Percentiles rank a stretch among this genome's conserved stretches.
Conservation (phyloP, 1,284 basidiomycete genomes). For the Mycosarcoma mackinlayi region DNA sequence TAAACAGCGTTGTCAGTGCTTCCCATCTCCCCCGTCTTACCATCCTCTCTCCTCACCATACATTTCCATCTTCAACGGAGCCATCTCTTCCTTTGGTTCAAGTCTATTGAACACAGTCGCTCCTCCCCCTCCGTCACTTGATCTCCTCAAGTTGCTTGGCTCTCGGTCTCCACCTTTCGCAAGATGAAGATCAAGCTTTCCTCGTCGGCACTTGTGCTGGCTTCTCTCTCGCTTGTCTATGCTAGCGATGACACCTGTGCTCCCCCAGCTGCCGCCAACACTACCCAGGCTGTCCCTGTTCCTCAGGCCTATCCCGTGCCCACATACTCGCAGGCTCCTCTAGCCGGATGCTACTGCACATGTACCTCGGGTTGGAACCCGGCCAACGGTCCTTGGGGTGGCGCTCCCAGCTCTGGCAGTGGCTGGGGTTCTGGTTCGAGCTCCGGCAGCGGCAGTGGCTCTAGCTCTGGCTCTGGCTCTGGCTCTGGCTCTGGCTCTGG, state of each 20-base stretch:
- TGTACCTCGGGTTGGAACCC: conserved; percentile 27
- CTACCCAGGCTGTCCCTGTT: conserved; percentile 21
- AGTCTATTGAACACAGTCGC: neutral
- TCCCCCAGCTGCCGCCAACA: conserved; percentile 17
- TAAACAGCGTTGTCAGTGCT: neutral
- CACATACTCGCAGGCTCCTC: conserved; percentile 37
- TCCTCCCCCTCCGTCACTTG: neutral
- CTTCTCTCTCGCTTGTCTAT: conserved; percentile 22
- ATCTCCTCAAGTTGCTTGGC: conserved; percentile 4
- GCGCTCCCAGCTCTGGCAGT: conserved; percentile 6
- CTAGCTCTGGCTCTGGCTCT: conserved; percentile 11
- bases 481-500: conserved; percentile 9
- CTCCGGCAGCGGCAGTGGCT: conserved; percentile 17
- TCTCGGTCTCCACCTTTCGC: neutral
- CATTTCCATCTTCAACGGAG: neutral
- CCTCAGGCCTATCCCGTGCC: conserved; percentile 35
- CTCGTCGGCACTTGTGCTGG: conserved; percentile 26
- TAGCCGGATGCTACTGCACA: conserved; percentile 39
- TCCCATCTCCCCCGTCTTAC: neutral
- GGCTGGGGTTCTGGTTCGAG: conserved; percentile 14
- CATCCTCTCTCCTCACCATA: neutral
- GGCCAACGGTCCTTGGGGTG: conserved; percentile 12
- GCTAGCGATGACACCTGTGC: conserved; percentile 28
- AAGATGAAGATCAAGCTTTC: conserved; percentile 43
- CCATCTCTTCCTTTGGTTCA: neutral